Percentiles rank a stretch among this genome's conserved stretches.
Conservation (phyloP, 1,284 basidiomycete genomes). For the Heterobasidion annosum region DNA sequence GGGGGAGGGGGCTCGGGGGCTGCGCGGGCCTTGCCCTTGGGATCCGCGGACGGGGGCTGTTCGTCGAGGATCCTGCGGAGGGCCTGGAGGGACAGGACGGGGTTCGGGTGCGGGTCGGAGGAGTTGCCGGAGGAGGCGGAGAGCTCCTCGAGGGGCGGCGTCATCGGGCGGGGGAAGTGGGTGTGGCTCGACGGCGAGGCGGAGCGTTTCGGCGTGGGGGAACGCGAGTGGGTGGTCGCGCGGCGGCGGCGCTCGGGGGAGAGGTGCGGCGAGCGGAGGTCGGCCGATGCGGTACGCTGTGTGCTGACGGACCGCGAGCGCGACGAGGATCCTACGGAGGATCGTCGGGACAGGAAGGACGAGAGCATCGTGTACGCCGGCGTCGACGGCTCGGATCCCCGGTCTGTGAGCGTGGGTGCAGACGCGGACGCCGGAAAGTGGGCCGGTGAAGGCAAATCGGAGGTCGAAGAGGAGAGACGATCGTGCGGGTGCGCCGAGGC, state of each 20-base stretch:
- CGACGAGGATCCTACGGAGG: slow-evolving; percentile 7
- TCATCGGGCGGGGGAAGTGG: slow-evolving; percentile 28
- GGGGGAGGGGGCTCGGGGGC: slow-evolving; percentile 16
- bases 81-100: slow-evolving; percentile 41
- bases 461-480: slow-evolving; percentile 7
- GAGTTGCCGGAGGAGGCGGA: slow-evolving; percentile 28
- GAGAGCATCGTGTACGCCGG: slow-evolving; percentile 53
- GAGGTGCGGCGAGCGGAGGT: slow-evolving; percentile 4
- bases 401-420: background rate
- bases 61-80: slow-evolving; percentile 62
- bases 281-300: background rate
- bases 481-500: slow-evolving; percentile 24
- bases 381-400: slow-evolving; percentile 17
- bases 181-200: slow-evolving; percentile 10
- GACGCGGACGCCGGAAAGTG: background rate
- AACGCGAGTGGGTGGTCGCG: slow-evolving; percentile 18
- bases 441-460: slow-evolving; percentile 9
- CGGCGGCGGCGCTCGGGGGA: slow-evolving; percentile 4
- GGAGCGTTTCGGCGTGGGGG: slow-evolving; percentile 23
- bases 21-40: slow-evolving; percentile 7
- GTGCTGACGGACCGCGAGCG: background rate
- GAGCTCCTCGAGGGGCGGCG: slow-evolving; percentile 49
- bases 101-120: slow-evolving; percentile 37
- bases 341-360: slow-evolving; percentile 30
- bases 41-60: slow-evolving; percentile 26